Base-by-base conservation (phyloP, 1,284 basidiomycete species). In the Leccinum cinnamomeum region DNA sequence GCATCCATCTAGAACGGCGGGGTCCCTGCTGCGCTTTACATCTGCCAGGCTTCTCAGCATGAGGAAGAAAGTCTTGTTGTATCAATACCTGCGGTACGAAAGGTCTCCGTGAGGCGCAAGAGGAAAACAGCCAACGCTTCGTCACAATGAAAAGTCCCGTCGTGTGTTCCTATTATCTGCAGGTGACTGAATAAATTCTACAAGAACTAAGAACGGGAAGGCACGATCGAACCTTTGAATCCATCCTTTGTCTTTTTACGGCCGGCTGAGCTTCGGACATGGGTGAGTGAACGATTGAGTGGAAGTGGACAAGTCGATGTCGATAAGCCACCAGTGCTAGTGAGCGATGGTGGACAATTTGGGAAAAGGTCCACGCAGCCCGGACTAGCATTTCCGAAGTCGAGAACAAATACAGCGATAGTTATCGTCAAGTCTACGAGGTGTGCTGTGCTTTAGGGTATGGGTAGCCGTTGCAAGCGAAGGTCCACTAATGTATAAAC, bases 101-200 rank as follows among this genome's bases (percentile, higher is more conserved):
- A 98, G 25, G 84, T 79, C 23, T 84, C 79, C 1, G 96, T 95
- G 70, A 88, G 88, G 58, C 88, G 87, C 50, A 99, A 82, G 62
- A 99, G 82, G 77, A 91, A 95, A n/a, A 97, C 94, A 1, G 95
- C 95, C 20, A 97, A 83, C 0, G 94, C 94, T 77, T 97, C 96
- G 74, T 99, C 97, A 73, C 95, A 97, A 74, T 99, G 97, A 77
- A 98, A 98, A 0, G 94, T 95, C 23, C 96, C 96, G 65, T 92
- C 94, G 78, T 98, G 96, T 2, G 96, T 98, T 58, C 94, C 94
- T 70, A 97, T 96, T 46, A 84, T 75, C 89, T 91, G 56, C 35
- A 28, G 30, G 46, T 12, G 48, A 57, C 8, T 12, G 10, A 18
- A 18, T 46, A 46, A 1, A 1, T 46, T 46, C 2, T 18, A 11